Percentiles rank a stretch among this genome's conserved stretches.
Conservation (phyloP, 768 basidiomycete species). For the Amanita fuliginea region DNA sequence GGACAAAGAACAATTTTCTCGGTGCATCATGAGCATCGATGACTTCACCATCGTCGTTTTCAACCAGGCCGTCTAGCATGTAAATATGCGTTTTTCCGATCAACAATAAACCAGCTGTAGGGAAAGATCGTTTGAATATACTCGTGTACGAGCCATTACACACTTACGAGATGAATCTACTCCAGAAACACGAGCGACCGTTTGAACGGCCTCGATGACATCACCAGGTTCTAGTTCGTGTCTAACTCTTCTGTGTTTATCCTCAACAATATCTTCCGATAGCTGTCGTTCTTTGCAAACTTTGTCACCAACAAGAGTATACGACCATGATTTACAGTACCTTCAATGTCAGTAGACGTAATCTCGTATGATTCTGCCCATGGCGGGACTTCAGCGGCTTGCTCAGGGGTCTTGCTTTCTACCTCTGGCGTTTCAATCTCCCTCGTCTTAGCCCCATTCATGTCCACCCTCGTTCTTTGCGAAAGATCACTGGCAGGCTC, state of each 20-base stretch:
- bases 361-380: slow-evolving; percentile 70
- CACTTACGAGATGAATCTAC: slow-evolving; percentile 88
- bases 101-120: slow-evolving; percentile 77
- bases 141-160: background rate
- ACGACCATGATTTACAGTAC: slow-evolving; percentile 18
- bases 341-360: slow-evolving; percentile 50
- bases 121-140: background rate
- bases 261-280: slow-evolving; percentile 72
- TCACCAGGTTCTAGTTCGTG: slow-evolving; percentile 86
- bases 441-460: slow-evolving; percentile 13
- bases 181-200: slow-evolving; percentile 80
- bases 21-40: slow-evolving; percentile 85
- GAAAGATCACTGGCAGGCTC: slow-evolving; percentile 48
- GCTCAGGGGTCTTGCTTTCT: slow-evolving; percentile 33
- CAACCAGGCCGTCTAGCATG: slow-evolving; percentile 82
- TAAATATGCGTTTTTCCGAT: slow-evolving; percentile 80
- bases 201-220: slow-evolving; percentile 77
- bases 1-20: slow-evolving; percentile 68
- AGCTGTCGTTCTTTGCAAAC: slow-evolving; percentile 38
- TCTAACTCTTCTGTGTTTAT: slow-evolving; percentile 79
- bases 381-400: slow-evolving; percentile 48
- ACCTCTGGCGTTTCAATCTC: slow-evolving; percentile 39
- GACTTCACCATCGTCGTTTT: slow-evolving; percentile 79
- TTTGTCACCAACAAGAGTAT: background rate
- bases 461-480: slow-evolving; percentile 32